These are phyloP conservation scores for Zygoascus sp. DNA, from an alignment of 1,139 yeast genomes.

Conservation along the genomic window DNA sequence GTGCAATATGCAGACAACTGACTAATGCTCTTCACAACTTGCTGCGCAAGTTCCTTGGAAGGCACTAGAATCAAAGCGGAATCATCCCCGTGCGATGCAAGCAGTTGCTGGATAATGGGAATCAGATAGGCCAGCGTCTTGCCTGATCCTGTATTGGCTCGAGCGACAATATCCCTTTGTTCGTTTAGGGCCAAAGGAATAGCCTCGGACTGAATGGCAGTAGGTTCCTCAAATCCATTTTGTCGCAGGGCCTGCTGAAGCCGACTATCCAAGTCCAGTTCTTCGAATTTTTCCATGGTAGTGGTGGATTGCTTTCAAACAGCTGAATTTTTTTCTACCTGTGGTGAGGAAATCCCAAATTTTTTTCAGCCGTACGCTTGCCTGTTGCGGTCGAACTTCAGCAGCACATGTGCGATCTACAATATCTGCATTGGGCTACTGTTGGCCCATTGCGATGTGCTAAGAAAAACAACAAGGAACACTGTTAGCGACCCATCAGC, in stretches of 20 bases:
- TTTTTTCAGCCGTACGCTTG: slow-evolving; percentile 1
- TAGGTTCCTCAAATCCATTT: slow-evolving; percentile 78
- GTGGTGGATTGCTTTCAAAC: not conserved
- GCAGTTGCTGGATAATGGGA: slow-evolving; percentile 68
- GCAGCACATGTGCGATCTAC: too few species aligned
- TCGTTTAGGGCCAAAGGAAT: slow-evolving; percentile 87
- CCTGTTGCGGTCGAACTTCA: not conserved
- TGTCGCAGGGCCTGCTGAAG: slow-evolving; percentile 71
- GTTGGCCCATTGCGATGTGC: too few species aligned
- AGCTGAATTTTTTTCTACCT: not conserved
- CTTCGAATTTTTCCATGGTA: slow-evolving; percentile 23
- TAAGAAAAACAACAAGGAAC: too few species aligned
- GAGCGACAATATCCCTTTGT: slow-evolving; percentile 79
- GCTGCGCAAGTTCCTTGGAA: slow-evolving; percentile 79
- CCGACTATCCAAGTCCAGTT: slow-evolving; percentile 61
- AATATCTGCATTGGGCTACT: too few species aligned
- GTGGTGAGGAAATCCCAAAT: not conserved
- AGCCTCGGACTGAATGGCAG: slow-evolving; percentile 86
- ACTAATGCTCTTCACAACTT: slow-evolving; percentile 62
- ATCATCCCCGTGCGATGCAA: slow-evolving; percentile 32
- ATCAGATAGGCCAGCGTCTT: slow-evolving; percentile 81
- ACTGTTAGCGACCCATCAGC: not conserved
- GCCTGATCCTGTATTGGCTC: slow-evolving; percentile 89
- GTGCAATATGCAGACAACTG: slow-evolving; percentile 69
- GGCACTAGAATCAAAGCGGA: slow-evolving; percentile 64